These are phyloP conservation scores for Dactylellina cionopaga DNA, from an alignment of 2,329 filamentous ascomycete species.

Conservation along the genomic window DNA sequence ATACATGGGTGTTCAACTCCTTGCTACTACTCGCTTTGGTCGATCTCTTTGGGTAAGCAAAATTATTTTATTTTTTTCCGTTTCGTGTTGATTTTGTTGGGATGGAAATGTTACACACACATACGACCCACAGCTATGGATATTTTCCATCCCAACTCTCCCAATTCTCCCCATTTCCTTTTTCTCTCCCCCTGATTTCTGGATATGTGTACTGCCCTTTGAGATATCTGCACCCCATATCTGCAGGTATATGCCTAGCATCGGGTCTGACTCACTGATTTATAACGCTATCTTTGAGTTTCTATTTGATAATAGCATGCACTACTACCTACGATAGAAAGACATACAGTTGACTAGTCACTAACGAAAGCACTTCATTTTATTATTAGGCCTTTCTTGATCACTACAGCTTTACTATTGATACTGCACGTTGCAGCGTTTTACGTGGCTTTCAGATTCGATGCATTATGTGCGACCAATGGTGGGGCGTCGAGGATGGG, in stretches of 20 bases:
- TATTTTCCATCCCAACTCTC: too few species aligned
- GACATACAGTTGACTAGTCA: neutral
- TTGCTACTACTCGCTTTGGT: conserved; percentile 39
- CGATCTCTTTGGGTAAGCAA: conserved; percentile 45
- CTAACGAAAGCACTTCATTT: neutral
- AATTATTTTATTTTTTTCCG: neutral
- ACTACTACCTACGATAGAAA: too few species aligned
- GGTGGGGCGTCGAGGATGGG: conserved; percentile 8
- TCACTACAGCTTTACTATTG: conserved; percentile 23
- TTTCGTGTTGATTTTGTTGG: too few species aligned
- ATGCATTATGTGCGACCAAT: conserved; percentile 40
- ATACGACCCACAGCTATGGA: too few species aligned
- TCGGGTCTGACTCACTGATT: too few species aligned
- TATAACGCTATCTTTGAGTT: too few species aligned
- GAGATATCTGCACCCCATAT: too few species aligned
- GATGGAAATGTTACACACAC: too few species aligned
- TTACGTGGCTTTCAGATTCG: conserved; percentile 23
- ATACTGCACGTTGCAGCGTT: conserved; percentile 30
- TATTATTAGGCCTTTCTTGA: conserved; percentile 35
- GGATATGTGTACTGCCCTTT: too few species aligned
- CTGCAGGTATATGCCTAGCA: too few species aligned
- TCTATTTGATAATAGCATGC: too few species aligned
- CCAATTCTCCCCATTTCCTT: neutral
- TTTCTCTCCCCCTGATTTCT: too few species aligned
- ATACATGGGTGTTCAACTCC: conserved; percentile 49